phyloP scores from a whole-genome alignment of 192 early-diverging fungal genomes.

The Coemansia brasiliensis region DNA sequence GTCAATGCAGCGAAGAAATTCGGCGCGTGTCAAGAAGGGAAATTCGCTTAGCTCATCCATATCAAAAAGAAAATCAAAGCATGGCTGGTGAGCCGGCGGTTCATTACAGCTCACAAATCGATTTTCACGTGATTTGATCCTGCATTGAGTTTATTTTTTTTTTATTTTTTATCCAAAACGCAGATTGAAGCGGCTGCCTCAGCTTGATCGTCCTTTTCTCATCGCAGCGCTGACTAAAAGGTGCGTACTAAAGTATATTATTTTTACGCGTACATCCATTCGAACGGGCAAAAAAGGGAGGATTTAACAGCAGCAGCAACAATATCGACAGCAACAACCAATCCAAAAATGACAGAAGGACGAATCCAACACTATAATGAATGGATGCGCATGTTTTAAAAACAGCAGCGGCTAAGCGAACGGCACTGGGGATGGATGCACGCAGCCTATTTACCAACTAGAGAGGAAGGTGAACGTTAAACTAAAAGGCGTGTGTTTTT shows the following conservation, averaged over 20 bases:
- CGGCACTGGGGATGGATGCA: no score
- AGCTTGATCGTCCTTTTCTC: conserved; percentile 12
- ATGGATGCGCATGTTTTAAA: no score
- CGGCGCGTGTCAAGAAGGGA: conserved; percentile 23
- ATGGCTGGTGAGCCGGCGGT: background rate
- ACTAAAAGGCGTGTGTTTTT: no score
- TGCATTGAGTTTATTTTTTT: background rate
- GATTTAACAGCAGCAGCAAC: background rate
- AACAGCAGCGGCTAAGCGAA: no score
- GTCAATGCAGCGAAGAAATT: conserved; percentile 19
- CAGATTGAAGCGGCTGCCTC: background rate
- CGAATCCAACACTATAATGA: background rate
- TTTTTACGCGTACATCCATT: no score
- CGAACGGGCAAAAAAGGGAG: background rate
- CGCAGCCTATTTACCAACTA: no score
- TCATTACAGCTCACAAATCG: background rate
- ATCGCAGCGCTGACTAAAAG: conserved; percentile 10
- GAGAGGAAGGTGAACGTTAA: no score
- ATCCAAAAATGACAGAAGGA: background rate
- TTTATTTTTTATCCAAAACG: background rate
- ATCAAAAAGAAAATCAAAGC: background rate
- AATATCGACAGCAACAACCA: background rate
- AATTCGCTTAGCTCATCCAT: conserved; percentile 8
- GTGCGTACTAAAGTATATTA: conserved; percentile 3
- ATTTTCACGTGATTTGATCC: background rate